Conservation (phyloP, 345 rosid genomes). For the Eucalyptus erythrocorys region DNA sequence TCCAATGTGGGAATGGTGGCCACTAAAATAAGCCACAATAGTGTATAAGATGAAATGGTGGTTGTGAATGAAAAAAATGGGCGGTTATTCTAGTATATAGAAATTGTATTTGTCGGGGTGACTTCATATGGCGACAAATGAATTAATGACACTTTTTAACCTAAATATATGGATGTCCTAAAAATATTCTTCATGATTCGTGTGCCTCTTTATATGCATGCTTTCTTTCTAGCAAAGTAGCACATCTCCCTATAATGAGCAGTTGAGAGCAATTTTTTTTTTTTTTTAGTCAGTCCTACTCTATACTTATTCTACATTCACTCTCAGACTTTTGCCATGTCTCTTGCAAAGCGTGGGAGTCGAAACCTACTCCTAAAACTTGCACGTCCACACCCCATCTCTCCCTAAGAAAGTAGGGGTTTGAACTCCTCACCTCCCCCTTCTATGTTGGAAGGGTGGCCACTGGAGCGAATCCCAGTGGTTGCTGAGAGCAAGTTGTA, state of each 20-base stretch:
- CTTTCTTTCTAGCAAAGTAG: background rate
- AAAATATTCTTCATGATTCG: background rate
- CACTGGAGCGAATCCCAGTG: too few species aligned
- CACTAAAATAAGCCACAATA: too few species aligned
- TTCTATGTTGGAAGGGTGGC: too few species aligned
- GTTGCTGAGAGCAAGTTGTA: background rate
- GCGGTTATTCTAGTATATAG: background rate
- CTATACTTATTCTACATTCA: too few species aligned
- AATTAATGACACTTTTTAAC: background rate
- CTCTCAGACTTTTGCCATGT: too few species aligned
- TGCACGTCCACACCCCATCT: too few species aligned
- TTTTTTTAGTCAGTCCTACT: too few species aligned
- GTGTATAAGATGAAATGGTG: too few species aligned
- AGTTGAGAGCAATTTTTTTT: background rate
- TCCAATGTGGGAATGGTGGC: fast-evolving
- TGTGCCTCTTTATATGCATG: background rate
- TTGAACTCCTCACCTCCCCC: too few species aligned
- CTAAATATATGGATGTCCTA: background rate
- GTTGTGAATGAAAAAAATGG: background rate
- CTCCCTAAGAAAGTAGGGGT: too few species aligned
- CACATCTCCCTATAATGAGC: background rate
- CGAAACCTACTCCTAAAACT: too few species aligned
- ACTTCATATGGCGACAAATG: background rate
- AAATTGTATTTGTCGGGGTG: background rate
- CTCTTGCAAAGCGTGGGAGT: too few species aligned